A percentile compares a stretch with the other conserved stretches of the same genome.
These are phyloP conservation scores for Fusarium sp. DNA, from an alignment of 2,329 filamentous ascomycete species.

Conservation along the genomic window DNA sequence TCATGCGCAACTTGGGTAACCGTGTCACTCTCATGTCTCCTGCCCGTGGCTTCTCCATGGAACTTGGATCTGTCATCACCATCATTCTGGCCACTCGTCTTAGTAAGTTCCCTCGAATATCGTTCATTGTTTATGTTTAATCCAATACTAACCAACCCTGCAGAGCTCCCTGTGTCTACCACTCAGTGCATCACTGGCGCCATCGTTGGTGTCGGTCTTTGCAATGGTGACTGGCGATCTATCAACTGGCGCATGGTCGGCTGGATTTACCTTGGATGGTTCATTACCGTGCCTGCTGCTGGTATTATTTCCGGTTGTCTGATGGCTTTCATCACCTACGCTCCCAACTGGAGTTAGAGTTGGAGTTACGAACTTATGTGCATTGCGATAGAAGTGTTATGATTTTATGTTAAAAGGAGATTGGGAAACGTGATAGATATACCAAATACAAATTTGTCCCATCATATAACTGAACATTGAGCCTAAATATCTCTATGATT, in stretches of 20 bases:
- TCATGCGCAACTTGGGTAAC: constrained; percentile 74
- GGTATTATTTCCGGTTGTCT: constrained; percentile 70
- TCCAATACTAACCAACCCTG: constrained; percentile 15
- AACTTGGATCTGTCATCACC: constrained; percentile 72
- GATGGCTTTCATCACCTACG: constrained; percentile 73
- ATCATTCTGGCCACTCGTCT: constrained; percentile 74
- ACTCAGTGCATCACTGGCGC: constrained; percentile 75
- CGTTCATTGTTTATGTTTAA: not conserved
- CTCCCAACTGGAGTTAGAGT: constrained; percentile 62
- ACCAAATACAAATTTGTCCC: constrained; percentile 5
- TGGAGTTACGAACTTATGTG: not conserved
- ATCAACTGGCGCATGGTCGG: constrained; percentile 74
- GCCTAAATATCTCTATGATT: not conserved
- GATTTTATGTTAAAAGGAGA: constrained; percentile 2
- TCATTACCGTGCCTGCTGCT: constrained; percentile 70
- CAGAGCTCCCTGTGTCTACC: constrained; percentile 72
- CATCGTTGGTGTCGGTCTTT: constrained; percentile 73
- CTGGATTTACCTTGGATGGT: constrained; percentile 71
- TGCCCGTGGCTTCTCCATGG: constrained; percentile 70
- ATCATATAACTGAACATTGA: not conserved
- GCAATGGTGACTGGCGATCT: constrained; percentile 68
- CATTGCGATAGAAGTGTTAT: not conserved
- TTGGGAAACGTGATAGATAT: constrained; percentile 9
- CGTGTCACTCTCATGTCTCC: constrained; percentile 73
- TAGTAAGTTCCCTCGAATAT: constrained; percentile 50